These are phyloP conservation scores for Colletotrichum theobromicola DNA, from an alignment of 2,329 filamentous ascomycete genomes.

Conservation along the genomic window DNA sequence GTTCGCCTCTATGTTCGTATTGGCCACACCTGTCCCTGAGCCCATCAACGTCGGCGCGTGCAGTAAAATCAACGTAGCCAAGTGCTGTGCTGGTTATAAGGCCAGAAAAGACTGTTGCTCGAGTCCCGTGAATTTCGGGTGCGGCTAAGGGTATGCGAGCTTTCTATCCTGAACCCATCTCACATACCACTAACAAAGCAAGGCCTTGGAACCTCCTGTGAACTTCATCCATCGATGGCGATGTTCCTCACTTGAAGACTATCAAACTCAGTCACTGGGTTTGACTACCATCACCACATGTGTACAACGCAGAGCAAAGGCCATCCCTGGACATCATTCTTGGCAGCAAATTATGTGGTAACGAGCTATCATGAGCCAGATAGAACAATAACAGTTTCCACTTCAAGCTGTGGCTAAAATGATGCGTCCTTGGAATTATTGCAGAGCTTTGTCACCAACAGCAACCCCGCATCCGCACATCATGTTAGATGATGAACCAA, in stretches of 20 bases:
- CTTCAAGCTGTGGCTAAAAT: background rate
- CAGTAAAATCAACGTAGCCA: background rate
- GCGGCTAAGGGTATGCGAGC: background rate
- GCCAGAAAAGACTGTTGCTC: background rate
- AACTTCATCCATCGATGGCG: background rate
- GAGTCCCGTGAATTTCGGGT: background rate
- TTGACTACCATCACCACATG: background rate
- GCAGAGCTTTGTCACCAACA: background rate
- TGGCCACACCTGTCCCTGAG: background rate
- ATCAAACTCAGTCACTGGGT: background rate
- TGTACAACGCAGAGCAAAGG: background rate
- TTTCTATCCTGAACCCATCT: background rate
- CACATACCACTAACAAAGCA: background rate
- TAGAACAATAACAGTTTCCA: background rate
- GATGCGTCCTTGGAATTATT: background rate
- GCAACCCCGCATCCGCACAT: background rate
- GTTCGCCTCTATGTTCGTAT: background rate
- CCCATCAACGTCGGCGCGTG: background rate
- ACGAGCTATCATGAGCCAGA: background rate
- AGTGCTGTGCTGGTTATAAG: background rate
- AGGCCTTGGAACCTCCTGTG: background rate
- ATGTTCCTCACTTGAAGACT: background rate
- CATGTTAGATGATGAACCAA: background rate
- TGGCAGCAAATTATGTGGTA: background rate
- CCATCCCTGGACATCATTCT: background rate